Evolutionary conservation across 768 basidiomycete species (phyloP), one percentile per base, ranked within the genome.

Genomic region (Mycena chlorophos): DNA sequence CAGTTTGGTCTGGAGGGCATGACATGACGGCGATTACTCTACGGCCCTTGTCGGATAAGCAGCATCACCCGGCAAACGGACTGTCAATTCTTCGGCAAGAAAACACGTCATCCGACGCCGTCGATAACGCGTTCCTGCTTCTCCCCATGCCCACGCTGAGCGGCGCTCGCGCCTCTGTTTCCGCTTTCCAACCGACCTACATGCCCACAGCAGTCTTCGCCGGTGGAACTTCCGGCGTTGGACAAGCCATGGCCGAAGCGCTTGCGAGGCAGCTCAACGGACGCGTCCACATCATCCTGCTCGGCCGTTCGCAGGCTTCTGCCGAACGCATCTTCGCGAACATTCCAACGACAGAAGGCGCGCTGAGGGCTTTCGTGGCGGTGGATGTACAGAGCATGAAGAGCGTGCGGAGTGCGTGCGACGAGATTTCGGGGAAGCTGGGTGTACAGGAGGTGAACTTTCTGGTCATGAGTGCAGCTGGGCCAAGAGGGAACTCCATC

Each of bases 251-350:
- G 49, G 73, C 74, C 1, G 58, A 66, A 49, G 62, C 66, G 19
- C 68, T 75, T 51, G 71, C 72, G 1, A 61, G 61, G 16, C 63
- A 71, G 57, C 66, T 68, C 17, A 65, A 71, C 39, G 72, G 73
- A 37, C 65, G 68, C 56, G 65, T 68, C 29, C 70, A 74, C 52
- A 73, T 74, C 65, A 63, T 74, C 53, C 54, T 75, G 49, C 55
- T 68, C 40, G 73, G 73, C 5, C 68, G 71, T 48, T 72, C 68
- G 57, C 58, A 65, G 37, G 55, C 55, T 17, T 66, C 71, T 23
- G 73, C 69, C 1, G 61, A 69, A 38, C 28, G 48, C 26, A 63
- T 68, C 63, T 65, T 75, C 56, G 67, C 66, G 3, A 30, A 26
- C 12, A 54, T 72, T 55, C 69, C 70, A 13, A 63, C 61, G 42